Percentiles rank a stretch among this genome's conserved stretches.
These are phyloP conservation scores for Cyclostephanos invisitatus DNA, from an alignment of 108 stramenopile genomes.

Conservation along the genomic window DNA sequence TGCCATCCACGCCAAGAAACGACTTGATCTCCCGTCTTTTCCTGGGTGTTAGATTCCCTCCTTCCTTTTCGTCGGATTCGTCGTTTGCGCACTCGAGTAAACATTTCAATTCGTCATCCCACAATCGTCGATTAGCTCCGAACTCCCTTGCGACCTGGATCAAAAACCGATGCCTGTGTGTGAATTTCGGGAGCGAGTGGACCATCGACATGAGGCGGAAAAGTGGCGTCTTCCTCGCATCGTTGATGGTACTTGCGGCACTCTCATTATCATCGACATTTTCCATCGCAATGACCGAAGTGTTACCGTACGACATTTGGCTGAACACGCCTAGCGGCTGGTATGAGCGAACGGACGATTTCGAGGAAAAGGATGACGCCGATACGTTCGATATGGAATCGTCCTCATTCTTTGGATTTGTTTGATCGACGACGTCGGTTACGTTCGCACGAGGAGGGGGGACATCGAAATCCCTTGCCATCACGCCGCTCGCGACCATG, in stretches of 20 bases:
- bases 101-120: conserved; percentile 33
- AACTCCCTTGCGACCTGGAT: conserved; percentile 30
- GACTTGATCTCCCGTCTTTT: conserved; percentile 39
- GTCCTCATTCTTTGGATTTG: not conserved
- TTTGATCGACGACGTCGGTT: not conserved
- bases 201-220: conserved; percentile 31
- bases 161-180: conserved; percentile 19
- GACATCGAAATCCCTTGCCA: not conserved
- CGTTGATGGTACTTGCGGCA: not conserved
- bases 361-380: conserved; percentile 19
- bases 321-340: conserved; percentile 17
- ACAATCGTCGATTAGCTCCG: conserved; percentile 17
- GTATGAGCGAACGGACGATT: conserved; percentile 29
- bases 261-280: not conserved
- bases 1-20: conserved; percentile 44
- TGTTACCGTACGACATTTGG: conserved; percentile 16
- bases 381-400: conserved; percentile 23
- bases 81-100: conserved; percentile 8
- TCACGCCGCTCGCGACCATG: conserved; percentile 30
- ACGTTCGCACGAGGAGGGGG: not conserved
- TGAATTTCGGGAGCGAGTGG: conserved; percentile 27
- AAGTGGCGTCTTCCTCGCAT: conserved; percentile 9
- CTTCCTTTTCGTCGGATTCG: not conserved
- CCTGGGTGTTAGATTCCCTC: not conserved
- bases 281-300: conserved; percentile 17